Evolutionary conservation across 306 rosid genomes (phyloP), one percentile per base, ranked within the genome.

Genomic region (Quercus parvula): DNA sequence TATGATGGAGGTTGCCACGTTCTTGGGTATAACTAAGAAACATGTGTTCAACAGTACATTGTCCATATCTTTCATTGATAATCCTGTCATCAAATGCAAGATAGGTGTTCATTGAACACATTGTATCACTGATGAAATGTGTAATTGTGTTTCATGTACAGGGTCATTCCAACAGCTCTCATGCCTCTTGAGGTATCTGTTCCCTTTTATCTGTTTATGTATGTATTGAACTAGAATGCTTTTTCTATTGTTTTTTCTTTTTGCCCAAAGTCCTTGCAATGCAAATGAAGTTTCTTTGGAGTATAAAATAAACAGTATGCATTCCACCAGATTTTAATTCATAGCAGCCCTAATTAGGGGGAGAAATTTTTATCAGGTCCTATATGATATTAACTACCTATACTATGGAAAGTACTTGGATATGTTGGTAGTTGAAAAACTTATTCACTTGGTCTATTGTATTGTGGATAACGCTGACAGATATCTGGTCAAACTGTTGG

Each of bases 81-180:
- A 30, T 67, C 41, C 5, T 69, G 52, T n/a, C 17, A 13, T 31
- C 33, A 14, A 15, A 13, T 25, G 49, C 74, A 61, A 54, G 71
- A 25, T 30, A 20, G 41, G 46, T 76, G 77, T 41, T 74, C 20
- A 22, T 63, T 79, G 59, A 78, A 77, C 78, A 74, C 44, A 74
- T 71, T 49, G 28, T 70, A 58, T 85, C 82, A 46, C 78, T 56
- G 58, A 11, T 49, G 69, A 62, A 49, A 25, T 22, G 81, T 49
- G 25, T 54, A 69, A 56, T 38, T 81, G 56, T 64, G 70, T 74
- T 77, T 81, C 73, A 7, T 76, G 33, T 71, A 86, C 94, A 94
- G 98, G 92, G 77, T 94, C 79, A 94, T 94, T 88, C 98, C 98
- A 57, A 92, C 85, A 83, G 94, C 96, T 86, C 96, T 92, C 74